Percentiles rank a stretch among this genome's conserved stretches.
phyloP scores from a whole-genome alignment of 108 stramenopile species.

The Aurantiochytrium sp. region DNA sequence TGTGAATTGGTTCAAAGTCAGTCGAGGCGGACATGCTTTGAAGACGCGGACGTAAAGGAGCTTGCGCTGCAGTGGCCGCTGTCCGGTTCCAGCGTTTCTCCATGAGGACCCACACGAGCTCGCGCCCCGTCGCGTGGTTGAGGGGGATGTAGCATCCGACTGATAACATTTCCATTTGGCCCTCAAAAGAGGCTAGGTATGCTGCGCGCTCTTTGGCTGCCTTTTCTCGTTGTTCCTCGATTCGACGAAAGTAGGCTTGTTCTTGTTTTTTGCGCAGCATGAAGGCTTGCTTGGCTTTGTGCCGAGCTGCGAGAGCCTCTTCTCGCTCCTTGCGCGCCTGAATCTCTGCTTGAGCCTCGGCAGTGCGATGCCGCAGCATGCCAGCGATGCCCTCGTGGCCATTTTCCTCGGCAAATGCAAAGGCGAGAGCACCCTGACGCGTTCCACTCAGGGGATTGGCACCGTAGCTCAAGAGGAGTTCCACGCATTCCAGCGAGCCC shows the following conservation, averaged over 20 bases:
- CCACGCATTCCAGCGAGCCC: not conserved
- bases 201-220: not conserved
- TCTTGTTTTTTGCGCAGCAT: slow-evolving; percentile 1
- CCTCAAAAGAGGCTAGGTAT: not conserved
- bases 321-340: not conserved
- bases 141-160: not conserved
- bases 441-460: not conserved
- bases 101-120: slow-evolving; percentile 11
- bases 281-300: not conserved
- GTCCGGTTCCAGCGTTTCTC: not conserved
- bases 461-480: not conserved
- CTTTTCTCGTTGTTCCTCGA: not conserved
- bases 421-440: not conserved
- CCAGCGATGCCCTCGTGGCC: slow-evolving; percentile 14
- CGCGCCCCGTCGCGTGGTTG: not conserved
- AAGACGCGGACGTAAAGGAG: not conserved
- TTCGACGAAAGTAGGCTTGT: not conserved
- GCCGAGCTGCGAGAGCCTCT: not conserved
- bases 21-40: not conserved
- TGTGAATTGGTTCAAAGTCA: not conserved
- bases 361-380: not conserved
- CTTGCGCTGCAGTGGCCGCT: not conserved
- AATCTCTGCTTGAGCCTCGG: not conserved
- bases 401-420: slow-evolving; percentile 13
- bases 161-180: not conserved